A percentile compares a stretch with the other conserved stretches of the same genome.
These are phyloP conservation scores for Mortierella polycephala DNA, from an alignment of 371 early-diverging fungal species.

Conservation along the genomic window DNA sequence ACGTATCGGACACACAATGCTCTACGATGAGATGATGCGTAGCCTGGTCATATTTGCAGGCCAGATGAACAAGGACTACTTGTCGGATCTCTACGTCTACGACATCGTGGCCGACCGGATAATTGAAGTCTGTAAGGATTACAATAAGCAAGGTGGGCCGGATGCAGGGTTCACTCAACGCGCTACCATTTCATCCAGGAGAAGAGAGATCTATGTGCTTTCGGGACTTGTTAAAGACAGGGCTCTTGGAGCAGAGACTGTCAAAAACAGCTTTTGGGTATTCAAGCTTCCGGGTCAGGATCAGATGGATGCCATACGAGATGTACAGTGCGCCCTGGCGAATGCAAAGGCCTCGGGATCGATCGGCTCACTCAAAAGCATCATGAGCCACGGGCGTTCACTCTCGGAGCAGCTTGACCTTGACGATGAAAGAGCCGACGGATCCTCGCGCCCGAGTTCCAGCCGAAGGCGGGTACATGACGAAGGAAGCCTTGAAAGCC, in stretches of 20 bases:
- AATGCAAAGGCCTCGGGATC: slow-evolving; percentile 25
- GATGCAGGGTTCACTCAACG: slow-evolving; percentile 88
- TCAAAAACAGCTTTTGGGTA: slow-evolving; percentile 82
- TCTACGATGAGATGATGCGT: slow-evolving; percentile 76
- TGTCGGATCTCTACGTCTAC: slow-evolving; percentile 84
- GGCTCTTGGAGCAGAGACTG: slow-evolving; percentile 61
- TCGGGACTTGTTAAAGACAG: slow-evolving; percentile 73
- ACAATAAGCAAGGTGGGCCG: slow-evolving; percentile 75
- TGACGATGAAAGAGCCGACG: neutral
- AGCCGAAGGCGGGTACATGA: slow-evolving; percentile 12
- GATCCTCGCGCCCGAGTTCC: neutral
- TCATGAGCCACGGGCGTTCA: slow-evolving; percentile 34
- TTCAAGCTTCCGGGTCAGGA: slow-evolving; percentile 62
- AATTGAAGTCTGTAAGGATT: slow-evolving; percentile 76
- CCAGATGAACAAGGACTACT: slow-evolving; percentile 81
- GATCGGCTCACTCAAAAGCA: slow-evolving; percentile 41
- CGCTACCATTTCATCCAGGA: slow-evolving; percentile 79
- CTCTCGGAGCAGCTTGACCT: slow-evolving; percentile 16
- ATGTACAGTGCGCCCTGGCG: slow-evolving; percentile 40
- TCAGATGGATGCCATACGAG: slow-evolving; percentile 51
- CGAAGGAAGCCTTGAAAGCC: neutral
- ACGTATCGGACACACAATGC: slow-evolving; percentile 92
- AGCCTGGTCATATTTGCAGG: slow-evolving; percentile 91
- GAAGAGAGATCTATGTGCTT: slow-evolving; percentile 86
- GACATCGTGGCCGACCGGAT: slow-evolving; percentile 80